Evolutionary conservation across 2,329 filamentous ascomycete species (phyloP).

Genomic region (Aspergillus costaricaensis): DNA sequence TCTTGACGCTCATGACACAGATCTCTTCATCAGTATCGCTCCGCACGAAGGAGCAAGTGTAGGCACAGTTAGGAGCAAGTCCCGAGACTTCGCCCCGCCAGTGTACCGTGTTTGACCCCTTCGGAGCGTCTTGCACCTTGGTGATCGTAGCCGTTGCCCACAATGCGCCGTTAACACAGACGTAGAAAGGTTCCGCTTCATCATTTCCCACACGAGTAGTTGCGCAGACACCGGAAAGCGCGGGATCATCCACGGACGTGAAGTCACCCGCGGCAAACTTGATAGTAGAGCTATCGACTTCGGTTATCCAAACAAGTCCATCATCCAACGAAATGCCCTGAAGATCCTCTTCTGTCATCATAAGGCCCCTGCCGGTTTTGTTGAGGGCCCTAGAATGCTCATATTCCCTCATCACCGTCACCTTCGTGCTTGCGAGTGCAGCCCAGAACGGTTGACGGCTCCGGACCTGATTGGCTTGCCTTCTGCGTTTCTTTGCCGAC

Average conservation of each 20-base stretch:
- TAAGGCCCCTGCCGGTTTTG: constrained; percentile 41
- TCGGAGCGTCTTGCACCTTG: constrained; percentile 46
- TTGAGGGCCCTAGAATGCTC: constrained; percentile 66
- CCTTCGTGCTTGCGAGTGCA: constrained; percentile 91
- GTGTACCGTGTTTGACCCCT: constrained; percentile 47
- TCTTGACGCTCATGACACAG: constrained; percentile 63
- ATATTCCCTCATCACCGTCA: constrained; percentile 90
- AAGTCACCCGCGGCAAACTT: constrained; percentile 51
- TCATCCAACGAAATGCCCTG: constrained; percentile 45
- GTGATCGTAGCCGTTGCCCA: constrained; percentile 64
- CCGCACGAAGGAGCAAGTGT: constrained; percentile 63
- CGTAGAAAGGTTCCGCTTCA: constrained; percentile 61
- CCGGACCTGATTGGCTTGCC: constrained; percentile 87
- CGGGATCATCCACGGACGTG: constrained; percentile 34
- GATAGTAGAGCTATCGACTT: constrained; percentile 49
- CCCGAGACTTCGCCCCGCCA: constrained; percentile 67
- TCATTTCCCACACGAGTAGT: constrained; percentile 27
- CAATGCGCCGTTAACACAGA: constrained; percentile 65
- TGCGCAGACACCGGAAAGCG: constrained; percentile 32
- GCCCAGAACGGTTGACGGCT: constrained; percentile 93
- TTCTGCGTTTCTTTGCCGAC: constrained; percentile 76
- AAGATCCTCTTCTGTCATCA: constrained; percentile 46
- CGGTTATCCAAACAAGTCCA: constrained; percentile 50
- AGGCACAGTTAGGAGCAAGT: constrained; percentile 64
- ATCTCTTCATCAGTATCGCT: constrained; percentile 59